Evolutionary conservation across 345 rosid species (phyloP), one percentile per base, ranked within the genome.

Genomic region (Excoecaria cochinchinensis): DNA sequence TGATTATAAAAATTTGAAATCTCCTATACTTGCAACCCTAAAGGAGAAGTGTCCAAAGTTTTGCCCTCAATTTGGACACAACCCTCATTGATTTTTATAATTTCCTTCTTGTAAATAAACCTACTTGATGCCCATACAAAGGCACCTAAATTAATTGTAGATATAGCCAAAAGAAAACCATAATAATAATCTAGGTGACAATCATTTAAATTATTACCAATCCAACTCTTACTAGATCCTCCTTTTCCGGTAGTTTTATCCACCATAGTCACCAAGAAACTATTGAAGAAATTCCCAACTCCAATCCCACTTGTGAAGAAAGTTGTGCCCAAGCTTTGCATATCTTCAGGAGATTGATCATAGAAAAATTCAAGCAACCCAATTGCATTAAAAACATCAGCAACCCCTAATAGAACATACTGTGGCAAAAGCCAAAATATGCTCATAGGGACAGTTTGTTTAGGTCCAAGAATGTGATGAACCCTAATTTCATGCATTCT

Each of bases 271-370:
- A 94, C 91, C 69, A 94, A 79, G 51, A 94, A 86, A 72, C 97
- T 89, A 69, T 90, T 94, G 67, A 94, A 70, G 82, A 94, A 94
- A 72, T 90, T 94, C 57, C 98, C 98, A 15, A 88, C 85, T 0
- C 98, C 98, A 19, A 92, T 88, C 62, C 94, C 96, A 71, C 96
- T 91, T 0, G 98, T 94, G 82, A 92, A 94, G 83, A 90, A 94
- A 5, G 96, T 88, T 5, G 98, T 94, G 55, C 98, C 98, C 0
- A 92, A 89, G 86, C 97, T 94, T 74, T 92, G 93, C 97, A 94
- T 92, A 62, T 91, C 92, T 63, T 90, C 92, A 1, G 97, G 97
- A 2, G 97, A 87, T 53, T 94, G 98, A 72, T 94, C 97, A 56
- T 90, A 91, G 90, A 94, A 94, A 75, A 94, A 94, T 80, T 92